A percentile compares a stretch with the other conserved stretches of the same genome.
These are phyloP conservation scores for Meyerozyma athensensis DNA, from an alignment of 1,139 yeast species.

Conservation along the genomic window DNA sequence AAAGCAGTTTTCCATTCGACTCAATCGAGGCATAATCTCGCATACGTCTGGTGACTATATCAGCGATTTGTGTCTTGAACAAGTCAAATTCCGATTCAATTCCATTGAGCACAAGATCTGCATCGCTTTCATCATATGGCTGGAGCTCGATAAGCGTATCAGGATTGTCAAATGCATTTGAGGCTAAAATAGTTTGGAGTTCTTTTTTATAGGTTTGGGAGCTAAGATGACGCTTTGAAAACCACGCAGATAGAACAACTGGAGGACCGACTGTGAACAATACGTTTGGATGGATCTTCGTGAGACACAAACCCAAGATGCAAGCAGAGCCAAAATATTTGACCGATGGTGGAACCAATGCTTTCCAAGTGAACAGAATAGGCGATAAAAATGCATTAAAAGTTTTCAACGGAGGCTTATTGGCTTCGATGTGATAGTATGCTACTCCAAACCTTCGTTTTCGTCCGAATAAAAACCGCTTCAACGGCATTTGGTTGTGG, in stretches of 20 bases:
- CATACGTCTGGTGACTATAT: conserved; percentile 8
- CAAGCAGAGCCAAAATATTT: conserved; percentile 11
- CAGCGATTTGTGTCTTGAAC: conserved; percentile 10
- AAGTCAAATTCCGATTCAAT: conserved; percentile 12
- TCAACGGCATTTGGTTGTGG: conserved; percentile 1
- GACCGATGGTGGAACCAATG: conserved; percentile 8
- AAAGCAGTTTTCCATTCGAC: conserved; percentile 6
- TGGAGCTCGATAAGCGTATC: conserved; percentile 5
- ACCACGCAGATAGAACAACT: conserved; percentile 8
- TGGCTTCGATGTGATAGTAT: neutral
- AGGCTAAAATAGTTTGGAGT: neutral
- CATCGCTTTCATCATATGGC: conserved; percentile 11
- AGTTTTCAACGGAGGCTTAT: neutral
- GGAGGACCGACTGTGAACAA: conserved; percentile 14
- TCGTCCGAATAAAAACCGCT: neutral
- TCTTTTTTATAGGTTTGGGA: neutral
- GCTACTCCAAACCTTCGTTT: neutral
- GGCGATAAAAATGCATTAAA: conserved; percentile 5
- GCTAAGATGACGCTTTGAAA: conserved; percentile 3
- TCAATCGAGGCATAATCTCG: conserved; percentile 7
- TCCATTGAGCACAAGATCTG: conserved; percentile 10
- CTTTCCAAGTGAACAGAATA: conserved; percentile 8
- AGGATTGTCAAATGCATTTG: neutral
- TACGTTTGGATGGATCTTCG: conserved; percentile 12
- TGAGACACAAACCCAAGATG: conserved; percentile 8